These are phyloP conservation scores for Albatrellus ellisii DNA, from an alignment of 768 basidiomycete species.

Conservation along the genomic window DNA sequence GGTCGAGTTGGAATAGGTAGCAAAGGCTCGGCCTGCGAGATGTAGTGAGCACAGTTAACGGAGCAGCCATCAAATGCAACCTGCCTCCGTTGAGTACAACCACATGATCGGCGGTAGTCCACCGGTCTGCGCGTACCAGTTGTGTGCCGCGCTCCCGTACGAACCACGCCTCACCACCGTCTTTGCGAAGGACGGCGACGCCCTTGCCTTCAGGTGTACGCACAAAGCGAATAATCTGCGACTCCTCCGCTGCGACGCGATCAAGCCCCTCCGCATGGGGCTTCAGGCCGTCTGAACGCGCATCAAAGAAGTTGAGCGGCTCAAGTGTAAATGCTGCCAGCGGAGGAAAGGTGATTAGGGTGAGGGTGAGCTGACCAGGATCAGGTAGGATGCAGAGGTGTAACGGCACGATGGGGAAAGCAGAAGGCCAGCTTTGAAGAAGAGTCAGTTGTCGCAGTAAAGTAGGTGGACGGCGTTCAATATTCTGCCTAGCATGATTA, in stretches of 20 bases:
- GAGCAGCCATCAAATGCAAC: constrained; percentile 9
- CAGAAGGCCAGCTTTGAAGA: constrained; percentile 42
- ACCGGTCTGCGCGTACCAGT: constrained; percentile 35
- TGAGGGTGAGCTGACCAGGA: constrained; percentile 22
- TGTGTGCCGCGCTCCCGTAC: constrained; percentile 33
- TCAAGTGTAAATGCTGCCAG: constrained; percentile 47
- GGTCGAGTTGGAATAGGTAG: constrained; percentile 41
- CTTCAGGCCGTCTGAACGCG: constrained; percentile 33
- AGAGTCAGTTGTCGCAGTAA: constrained; percentile 64
- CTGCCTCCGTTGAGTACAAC: constrained; percentile 61
- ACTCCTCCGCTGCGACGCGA: constrained; percentile 5
- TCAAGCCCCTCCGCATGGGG: constrained; percentile 11
- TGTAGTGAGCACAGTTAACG: constrained; percentile 2
- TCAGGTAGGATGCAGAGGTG: constrained; percentile 43
- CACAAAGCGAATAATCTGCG: constrained; percentile 42
- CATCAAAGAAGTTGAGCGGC: constrained; percentile 50
- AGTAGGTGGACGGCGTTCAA: constrained; percentile 81
- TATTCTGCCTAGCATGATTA: constrained; percentile 41
- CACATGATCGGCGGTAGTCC: constrained; percentile 46
- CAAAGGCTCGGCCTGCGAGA: constrained; percentile 35
- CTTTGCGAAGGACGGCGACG: constrained; percentile 50
- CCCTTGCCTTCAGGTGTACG: constrained; percentile 73
- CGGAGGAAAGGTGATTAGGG: constrained; percentile 55
- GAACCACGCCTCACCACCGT: constrained; percentile 54
- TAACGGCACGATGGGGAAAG: constrained; percentile 33